Conservation (phyloP, 2,329 filamentous ascomycete species). For the Ceratocystis eucalypticola region DNA sequence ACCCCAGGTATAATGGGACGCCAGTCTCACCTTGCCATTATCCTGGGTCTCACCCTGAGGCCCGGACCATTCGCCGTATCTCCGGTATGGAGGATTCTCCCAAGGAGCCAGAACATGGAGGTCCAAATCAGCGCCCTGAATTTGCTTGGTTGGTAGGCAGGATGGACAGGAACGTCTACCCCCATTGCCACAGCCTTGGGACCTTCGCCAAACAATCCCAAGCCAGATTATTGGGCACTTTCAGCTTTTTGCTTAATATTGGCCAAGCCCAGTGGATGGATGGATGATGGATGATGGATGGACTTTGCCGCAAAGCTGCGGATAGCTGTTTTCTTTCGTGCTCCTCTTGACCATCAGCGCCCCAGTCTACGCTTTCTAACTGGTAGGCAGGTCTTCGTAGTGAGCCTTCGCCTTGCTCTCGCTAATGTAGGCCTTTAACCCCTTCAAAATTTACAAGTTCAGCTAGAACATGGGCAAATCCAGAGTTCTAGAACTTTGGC, state of each 20-base stretch:
- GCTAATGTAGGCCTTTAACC: slow-evolving; percentile 4
- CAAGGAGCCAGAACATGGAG: not conserved
- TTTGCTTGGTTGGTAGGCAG: not conserved
- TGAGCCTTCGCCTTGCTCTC: not conserved
- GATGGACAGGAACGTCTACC: not conserved
- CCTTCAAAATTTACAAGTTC: not conserved
- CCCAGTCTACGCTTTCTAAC: not conserved
- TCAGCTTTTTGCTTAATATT: not conserved
- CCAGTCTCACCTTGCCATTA: not conserved
- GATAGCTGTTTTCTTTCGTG: not conserved
- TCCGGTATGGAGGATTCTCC: not conserved
- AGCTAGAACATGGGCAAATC: not conserved
- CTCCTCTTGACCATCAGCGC: not conserved
- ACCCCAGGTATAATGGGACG: not conserved
- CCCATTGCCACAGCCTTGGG: not conserved
- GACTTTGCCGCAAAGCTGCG: not conserved
- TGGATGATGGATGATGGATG: too few relatives aligned
- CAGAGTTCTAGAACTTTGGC: not conserved
- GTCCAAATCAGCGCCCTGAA: not conserved
- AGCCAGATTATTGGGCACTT: not conserved
- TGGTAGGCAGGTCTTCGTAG: not conserved
- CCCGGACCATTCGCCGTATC: not conserved
- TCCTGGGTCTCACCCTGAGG: not conserved
- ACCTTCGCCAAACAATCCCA: not conserved
- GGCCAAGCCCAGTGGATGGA: not conserved